Conservation (phyloP, 495 filamentous ascomycete genomes). For the Neurospora sp. region DNA sequence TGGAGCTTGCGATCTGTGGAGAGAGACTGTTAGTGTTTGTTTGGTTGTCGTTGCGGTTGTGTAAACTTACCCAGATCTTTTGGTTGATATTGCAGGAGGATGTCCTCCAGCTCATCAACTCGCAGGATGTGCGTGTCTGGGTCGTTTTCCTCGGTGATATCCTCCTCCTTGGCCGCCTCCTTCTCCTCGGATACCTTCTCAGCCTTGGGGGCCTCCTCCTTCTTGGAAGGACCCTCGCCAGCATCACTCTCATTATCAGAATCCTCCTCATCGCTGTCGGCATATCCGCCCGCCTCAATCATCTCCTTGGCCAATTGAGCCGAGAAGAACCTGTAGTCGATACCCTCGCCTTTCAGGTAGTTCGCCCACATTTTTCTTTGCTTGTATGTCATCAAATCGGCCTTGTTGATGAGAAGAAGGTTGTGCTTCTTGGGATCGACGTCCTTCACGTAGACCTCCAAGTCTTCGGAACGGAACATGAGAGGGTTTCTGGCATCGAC, state of each 20-base stretch:
- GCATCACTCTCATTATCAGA: slow-evolving; percentile 14
- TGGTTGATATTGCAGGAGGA: slow-evolving; percentile 71
- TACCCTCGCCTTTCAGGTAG: slow-evolving; percentile 70
- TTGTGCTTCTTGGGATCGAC: slow-evolving; percentile 83
- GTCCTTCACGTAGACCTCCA: slow-evolving; percentile 90
- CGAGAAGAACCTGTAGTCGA: slow-evolving; percentile 93
- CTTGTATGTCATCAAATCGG: slow-evolving; percentile 92
- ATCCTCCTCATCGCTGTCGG: slow-evolving; percentile 32
- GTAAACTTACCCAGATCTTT: slow-evolving; percentile 37
- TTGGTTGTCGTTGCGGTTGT: too few species aligned
- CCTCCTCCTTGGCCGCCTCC: slow-evolving; percentile 21
- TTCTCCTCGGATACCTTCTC: slow-evolving; percentile 36
- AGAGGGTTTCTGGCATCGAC: slow-evolving; percentile 94
- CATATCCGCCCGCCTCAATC: slow-evolving; percentile 55
- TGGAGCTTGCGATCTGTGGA: slow-evolving; percentile 55
- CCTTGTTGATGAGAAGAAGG: slow-evolving; percentile 92
- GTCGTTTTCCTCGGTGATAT: slow-evolving; percentile 29
- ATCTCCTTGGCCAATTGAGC: slow-evolving; percentile 81
- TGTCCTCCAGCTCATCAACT: slow-evolving; percentile 79
- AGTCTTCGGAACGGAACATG: slow-evolving; percentile 85
- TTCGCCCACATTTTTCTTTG: slow-evolving; percentile 82
- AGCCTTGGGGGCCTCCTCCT: slow-evolving; percentile 12
- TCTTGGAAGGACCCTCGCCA: slow-evolving; percentile 16
- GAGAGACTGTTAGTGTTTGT: neutral
- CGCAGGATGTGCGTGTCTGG: slow-evolving; percentile 74